A percentile compares a stretch with the other conserved stretches of the same genome.
phyloP scores from a whole-genome alignment of 495 filamentous ascomycete genomes.

The Neurospora sp. region DNA sequence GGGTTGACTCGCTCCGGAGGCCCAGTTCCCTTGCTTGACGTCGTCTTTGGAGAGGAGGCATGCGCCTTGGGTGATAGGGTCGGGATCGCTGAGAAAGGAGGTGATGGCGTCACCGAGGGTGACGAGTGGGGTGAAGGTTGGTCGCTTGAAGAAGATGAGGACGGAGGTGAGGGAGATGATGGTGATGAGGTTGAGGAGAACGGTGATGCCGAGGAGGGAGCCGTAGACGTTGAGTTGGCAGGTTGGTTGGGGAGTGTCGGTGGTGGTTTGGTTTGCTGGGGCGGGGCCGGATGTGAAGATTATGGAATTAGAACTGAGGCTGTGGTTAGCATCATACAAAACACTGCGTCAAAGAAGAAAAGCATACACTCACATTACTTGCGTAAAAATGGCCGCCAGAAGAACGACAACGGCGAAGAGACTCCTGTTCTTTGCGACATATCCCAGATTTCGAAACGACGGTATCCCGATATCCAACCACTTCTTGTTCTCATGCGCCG shows the following conservation, averaged over 20 bases:
- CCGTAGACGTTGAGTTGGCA: conserved; percentile 33
- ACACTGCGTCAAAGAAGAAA: not conserved
- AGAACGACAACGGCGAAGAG: conserved; percentile 29
- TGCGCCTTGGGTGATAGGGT: conserved; percentile 22
- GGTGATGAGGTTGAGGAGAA: conserved; percentile 29
- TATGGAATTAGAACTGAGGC: conserved; percentile 35
- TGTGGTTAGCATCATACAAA: not conserved
- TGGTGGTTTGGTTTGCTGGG: conserved; percentile 5
- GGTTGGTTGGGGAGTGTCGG: conserved; percentile 8
- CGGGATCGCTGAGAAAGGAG: conserved; percentile 34
- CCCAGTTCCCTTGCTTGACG: conserved; percentile 29
- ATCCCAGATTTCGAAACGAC: conserved; percentile 36
- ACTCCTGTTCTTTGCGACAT: conserved; percentile 28
- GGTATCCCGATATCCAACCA: conserved; percentile 48
- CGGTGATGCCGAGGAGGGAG: conserved; percentile 28
- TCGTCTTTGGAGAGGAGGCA: conserved; percentile 33
- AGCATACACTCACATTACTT: conserved; percentile 31
- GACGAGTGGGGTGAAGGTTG: conserved; percentile 27
- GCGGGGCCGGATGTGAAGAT: conserved; percentile 25
- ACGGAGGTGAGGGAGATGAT: conserved; percentile 24
- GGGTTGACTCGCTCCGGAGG: conserved; percentile 10
- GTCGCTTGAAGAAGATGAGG: conserved; percentile 21
- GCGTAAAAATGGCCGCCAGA: conserved; percentile 24
- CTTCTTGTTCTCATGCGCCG: conserved; percentile 31
- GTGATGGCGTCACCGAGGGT: conserved; percentile 37